Evolutionary conservation across 2,329 filamentous ascomycete genomes (phyloP).

Genomic region (Meredithiella fracta): DNA sequence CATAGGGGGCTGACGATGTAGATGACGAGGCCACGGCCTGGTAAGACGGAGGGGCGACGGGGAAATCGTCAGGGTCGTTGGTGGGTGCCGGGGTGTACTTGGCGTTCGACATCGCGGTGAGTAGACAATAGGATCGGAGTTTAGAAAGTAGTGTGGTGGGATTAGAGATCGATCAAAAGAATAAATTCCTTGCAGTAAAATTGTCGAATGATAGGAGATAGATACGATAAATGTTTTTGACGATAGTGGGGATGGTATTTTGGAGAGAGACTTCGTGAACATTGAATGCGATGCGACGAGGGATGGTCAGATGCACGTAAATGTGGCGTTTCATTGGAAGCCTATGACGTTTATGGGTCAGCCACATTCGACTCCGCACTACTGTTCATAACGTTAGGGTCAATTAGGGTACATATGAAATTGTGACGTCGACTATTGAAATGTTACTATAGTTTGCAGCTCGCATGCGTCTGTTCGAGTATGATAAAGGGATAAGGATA

Average conservation of each 20-base stretch:
- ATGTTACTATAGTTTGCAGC: too few species aligned
- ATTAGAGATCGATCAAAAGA: not conserved
- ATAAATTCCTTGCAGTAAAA: not conserved
- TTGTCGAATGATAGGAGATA: too few species aligned
- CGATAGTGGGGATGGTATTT: too few species aligned
- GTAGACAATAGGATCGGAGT: not conserved
- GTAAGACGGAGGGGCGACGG: constrained; percentile 74
- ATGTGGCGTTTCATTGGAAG: not conserved
- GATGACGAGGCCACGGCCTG: constrained; percentile 32
- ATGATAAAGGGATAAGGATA: too few species aligned
- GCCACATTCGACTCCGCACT: not conserved
- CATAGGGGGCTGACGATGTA: constrained; percentile 40
- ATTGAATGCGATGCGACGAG: not conserved
- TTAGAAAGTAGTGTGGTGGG: not conserved
- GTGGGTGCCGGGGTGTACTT: constrained; percentile 75
- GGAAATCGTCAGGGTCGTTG: constrained; percentile 72
- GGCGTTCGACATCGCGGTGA: constrained; percentile 47
- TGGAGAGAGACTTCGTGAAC: not conserved
- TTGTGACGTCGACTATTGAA: too few species aligned
- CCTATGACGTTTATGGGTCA: not conserved
- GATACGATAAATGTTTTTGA: too few species aligned
- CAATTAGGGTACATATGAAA: not conserved
- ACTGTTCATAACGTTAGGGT: not conserved
- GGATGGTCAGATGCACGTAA: not conserved
- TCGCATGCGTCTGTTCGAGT: too few species aligned